Base-by-base conservation (phyloP, 2,329 filamentous ascomycete genomes). In the Hymenoscyphus fructigenus region DNA sequence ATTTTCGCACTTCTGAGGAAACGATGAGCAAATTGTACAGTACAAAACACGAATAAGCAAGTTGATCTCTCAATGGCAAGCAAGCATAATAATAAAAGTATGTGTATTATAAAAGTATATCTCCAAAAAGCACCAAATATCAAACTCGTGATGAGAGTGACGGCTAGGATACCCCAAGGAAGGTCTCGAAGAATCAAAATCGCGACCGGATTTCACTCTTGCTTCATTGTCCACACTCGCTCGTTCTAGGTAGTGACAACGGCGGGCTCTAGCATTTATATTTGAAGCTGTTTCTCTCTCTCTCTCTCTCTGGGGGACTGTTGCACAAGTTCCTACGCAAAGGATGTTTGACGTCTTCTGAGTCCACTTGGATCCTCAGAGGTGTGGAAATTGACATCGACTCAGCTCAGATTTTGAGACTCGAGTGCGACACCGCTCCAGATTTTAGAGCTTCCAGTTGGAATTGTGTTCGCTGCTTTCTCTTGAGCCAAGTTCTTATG, bases 191-290 rank as follows among this genome's bases (percentile, higher is more conserved):
- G 73, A 75, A 75, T 74, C 72, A 75, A 72, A 72, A 74, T 75
- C 71, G 68, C 66, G 69, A 74, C 72, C 73, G 71, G 65, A 77
- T 67, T 82, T 77, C 75, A 61, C 76, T 84, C 77, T 85, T 80
- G 83, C 83, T 84, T 83, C 82, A 77, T 73, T 80, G 80, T 85
- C 83, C 81, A 85, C 83, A 84, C 83, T 81, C 77, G 78, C 79
- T 73, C 81, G 79, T 79, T 80, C 81, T 82, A 76, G 76, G 77
- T 73, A 73, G 76, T 72, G 80, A 74, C 78, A 78, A 80, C 78
- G 82, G 78, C 81, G 79, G 79, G 83, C 82, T 85, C 83, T 85
- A 85, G 83, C 83, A 79, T 79, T 74, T 75, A 73, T 68, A 66
- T 73, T 72, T 72, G 73, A 74, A 75, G 74, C 73, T 65, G 67